Conservation (phyloP, 768 basidiomycete species). For the Cyathus striatus region DNA sequence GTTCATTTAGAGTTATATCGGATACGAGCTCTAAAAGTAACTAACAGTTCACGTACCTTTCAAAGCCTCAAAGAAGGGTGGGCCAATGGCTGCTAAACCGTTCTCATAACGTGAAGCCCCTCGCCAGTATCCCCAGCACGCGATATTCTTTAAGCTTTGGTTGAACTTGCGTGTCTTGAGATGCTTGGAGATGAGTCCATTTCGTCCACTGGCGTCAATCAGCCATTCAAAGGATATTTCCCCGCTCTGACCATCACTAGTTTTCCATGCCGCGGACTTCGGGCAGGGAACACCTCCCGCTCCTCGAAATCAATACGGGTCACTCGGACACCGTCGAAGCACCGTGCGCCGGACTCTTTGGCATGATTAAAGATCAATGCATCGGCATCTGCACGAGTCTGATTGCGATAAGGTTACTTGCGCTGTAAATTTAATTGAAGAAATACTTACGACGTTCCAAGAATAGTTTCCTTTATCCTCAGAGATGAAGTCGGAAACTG, state of each 20-base stretch:
- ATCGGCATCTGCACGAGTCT: conserved; percentile 53
- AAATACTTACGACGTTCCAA: conserved; percentile 49
- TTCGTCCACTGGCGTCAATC: conserved; percentile 54
- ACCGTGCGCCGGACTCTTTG: conserved; percentile 32
- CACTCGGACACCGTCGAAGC: conserved; percentile 43
- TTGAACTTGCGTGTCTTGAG: conserved; percentile 48
- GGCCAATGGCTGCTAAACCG: conserved; percentile 28
- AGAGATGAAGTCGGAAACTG: conserved; percentile 53
- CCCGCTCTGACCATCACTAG: conserved; percentile 19
- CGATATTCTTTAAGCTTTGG: conserved; percentile 47
- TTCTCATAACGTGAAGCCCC: conserved; percentile 21
- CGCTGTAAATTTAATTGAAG: background rate
- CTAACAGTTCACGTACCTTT: conserved; percentile 29
- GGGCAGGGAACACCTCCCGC: conserved; percentile 16
- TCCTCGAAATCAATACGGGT: conserved; percentile 34
- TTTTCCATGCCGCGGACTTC: conserved; percentile 25
- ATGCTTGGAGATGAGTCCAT: conserved; percentile 44
- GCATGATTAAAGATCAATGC: conserved; percentile 49
- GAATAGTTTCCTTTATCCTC: conserved; percentile 41
- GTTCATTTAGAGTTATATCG: background rate
- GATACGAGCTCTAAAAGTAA: no score
- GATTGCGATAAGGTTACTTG: no score
- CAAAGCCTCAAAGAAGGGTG: conserved; percentile 49
- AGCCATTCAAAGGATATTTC: conserved; percentile 50
- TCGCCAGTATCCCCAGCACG: conserved; percentile 57